Evolutionary conservation across 2,329 filamentous ascomycete genomes (phyloP).

Genomic region (Onygenales sp.): DNA sequence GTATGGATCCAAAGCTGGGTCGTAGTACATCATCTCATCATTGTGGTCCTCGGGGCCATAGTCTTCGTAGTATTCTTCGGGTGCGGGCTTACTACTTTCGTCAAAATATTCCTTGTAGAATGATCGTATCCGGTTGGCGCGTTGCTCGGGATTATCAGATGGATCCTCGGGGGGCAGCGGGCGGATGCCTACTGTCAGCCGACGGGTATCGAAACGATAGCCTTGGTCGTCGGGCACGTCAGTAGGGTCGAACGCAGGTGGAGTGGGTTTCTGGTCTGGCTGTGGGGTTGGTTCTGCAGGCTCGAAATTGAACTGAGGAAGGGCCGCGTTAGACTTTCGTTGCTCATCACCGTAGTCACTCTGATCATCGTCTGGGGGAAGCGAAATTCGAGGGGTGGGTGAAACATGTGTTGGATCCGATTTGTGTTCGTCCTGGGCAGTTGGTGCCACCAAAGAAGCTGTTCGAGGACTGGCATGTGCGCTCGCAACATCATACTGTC

Average conservation of each 20-base stretch:
- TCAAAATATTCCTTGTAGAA: conserved; percentile 99
- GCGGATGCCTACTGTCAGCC: conserved; percentile 57
- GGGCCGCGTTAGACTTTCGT: conserved; percentile 39
- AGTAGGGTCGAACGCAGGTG: conserved; percentile 13
- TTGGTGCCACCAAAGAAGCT: background rate
- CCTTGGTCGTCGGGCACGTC: conserved; percentile 15
- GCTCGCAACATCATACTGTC: background rate
- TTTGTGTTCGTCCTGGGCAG: conserved; percentile 7
- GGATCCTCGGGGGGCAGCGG: conserved; percentile 82
- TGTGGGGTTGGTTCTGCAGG: conserved; percentile 11
- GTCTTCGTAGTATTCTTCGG: conserved; percentile 64
- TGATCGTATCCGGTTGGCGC: conserved; percentile 91
- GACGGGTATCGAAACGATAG: conserved; percentile 32
- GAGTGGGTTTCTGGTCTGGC: conserved; percentile 9
- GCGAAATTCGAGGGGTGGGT: conserved; percentile 26
- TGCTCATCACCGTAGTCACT: conserved; percentile 46
- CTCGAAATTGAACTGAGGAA: conserved; percentile 26
- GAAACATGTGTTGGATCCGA: conserved; percentile 16
- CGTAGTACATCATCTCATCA: conserved; percentile 48
- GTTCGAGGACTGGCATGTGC: background rate
- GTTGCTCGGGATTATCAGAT: conserved; percentile 82
- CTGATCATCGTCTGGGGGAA: conserved; percentile 39
- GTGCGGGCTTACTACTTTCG: conserved; percentile 52
- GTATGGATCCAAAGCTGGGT: conserved; percentile 11
- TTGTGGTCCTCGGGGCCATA: conserved; percentile 61